Conservation (phyloP, 2,329 filamentous ascomycete genomes). For the Colletotrichum echinochloae region DNA sequence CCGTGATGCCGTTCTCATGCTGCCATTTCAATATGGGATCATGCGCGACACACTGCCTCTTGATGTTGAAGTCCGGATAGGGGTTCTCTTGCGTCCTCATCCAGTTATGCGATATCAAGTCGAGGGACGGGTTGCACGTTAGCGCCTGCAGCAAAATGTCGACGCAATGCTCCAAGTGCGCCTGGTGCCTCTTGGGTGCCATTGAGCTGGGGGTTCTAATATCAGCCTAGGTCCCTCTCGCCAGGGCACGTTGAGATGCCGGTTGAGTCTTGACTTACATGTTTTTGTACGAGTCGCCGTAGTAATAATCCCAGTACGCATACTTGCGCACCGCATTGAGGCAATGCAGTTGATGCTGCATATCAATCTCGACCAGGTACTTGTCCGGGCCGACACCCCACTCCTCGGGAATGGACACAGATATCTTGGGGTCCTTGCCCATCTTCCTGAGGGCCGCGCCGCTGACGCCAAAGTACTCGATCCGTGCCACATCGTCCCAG, state of each 20-base stretch:
- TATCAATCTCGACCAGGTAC: conserved; percentile 35
- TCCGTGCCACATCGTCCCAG: conserved; percentile 40
- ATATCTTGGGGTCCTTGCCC: conserved; percentile 32
- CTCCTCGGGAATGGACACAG: conserved; percentile 32
- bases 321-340: conserved; percentile 34
- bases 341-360: conserved; percentile 36
- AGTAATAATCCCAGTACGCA: conserved; percentile 30
- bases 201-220: conserved; percentile 1
- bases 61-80: conserved; percentile 37
- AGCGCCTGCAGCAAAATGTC: conserved; percentile 29
- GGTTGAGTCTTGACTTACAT: neutral
- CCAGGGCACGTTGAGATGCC: too few relatives aligned
- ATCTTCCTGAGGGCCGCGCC: conserved; percentile 34
- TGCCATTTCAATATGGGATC: conserved; percentile 32
- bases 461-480: conserved; percentile 35
- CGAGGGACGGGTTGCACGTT: conserved; percentile 31
- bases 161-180: conserved; percentile 23
- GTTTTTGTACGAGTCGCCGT: conserved; percentile 14
- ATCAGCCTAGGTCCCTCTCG: neutral
- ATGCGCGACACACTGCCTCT: conserved; percentile 31
- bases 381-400: conserved; percentile 34
- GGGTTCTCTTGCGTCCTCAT: conserved; percentile 36
- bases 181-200: conserved; percentile 29
- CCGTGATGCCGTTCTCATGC: conserved; percentile 20
- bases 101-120: conserved; percentile 35